These are phyloP conservation scores for Pholiota molesta DNA, from an alignment of 768 basidiomycete genomes.

Conservation along the genomic window DNA sequence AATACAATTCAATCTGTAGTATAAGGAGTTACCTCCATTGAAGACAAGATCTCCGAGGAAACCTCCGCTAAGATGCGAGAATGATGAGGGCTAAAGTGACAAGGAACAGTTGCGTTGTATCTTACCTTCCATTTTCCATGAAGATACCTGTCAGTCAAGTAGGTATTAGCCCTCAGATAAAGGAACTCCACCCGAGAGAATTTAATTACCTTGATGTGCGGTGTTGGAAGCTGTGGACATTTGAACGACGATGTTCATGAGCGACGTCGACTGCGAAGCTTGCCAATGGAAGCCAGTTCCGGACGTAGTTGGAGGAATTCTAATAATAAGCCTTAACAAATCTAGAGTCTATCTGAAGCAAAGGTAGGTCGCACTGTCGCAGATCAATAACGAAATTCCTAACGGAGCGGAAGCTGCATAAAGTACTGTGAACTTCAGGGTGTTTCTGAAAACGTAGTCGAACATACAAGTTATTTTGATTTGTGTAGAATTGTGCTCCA, in stretches of 20 bases:
- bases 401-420: constrained; percentile 63
- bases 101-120: neutral
- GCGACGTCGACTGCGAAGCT: constrained; percentile 75
- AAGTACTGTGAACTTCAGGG: neutral
- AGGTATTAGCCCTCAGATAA: neutral
- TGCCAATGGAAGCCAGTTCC: constrained; percentile 85
- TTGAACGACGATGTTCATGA: constrained; percentile 71
- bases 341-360: neutral
- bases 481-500: constrained; percentile 63
- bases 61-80: constrained; percentile 40
- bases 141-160: constrained; percentile 48
- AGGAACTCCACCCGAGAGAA: neutral
- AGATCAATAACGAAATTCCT: constrained; percentile 78
- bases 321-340: constrained; percentile 11
- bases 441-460: neutral
- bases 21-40: constrained; percentile 45
- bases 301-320: constrained; percentile 51
- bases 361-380: constrained; percentile 34
- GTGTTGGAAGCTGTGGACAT: constrained; percentile 71
- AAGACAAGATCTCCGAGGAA: constrained; percentile 58
- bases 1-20: neutral
- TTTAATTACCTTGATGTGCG: constrained; percentile 60
- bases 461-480: constrained; percentile 71
- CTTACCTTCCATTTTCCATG: constrained; percentile 82
- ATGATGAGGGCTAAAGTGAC: neutral